These are phyloP conservation scores for Botryotinia globosa DNA, from an alignment of 2,329 filamentous ascomycete genomes.

Conservation along the genomic window DNA sequence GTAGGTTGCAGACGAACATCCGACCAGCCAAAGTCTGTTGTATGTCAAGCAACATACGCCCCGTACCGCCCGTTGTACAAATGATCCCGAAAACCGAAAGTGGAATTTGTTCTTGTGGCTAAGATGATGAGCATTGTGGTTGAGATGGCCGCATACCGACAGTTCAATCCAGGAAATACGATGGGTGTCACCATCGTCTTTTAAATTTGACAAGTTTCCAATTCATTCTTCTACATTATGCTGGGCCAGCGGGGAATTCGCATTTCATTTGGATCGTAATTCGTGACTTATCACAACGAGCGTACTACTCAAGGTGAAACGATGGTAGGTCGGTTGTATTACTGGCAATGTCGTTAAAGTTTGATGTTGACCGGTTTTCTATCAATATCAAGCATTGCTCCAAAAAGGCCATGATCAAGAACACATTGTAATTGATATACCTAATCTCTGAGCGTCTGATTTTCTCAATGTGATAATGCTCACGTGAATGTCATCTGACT, in stretches of 20 bases:
- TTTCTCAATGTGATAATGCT: neutral
- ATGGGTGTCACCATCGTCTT: neutral
- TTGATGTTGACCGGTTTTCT: neutral
- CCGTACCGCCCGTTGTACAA: constrained; percentile 15
- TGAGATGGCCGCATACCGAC: constrained; percentile 9
- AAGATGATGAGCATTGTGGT: neutral
- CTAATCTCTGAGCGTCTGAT: neutral
- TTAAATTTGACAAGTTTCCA: neutral
- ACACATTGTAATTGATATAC: neutral
- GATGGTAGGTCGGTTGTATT: neutral
- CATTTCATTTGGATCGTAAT: neutral
- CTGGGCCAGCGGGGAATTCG: neutral
- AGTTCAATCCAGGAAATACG: neutral
- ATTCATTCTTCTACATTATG: neutral
- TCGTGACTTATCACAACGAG: constrained; percentile 7
- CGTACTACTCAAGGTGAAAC: constrained; percentile 5
- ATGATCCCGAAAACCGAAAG: constrained; percentile 16
- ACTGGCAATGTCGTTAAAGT: neutral
- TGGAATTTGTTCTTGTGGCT: constrained; percentile 7
- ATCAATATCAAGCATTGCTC: too few relatives aligned
- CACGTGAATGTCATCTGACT: neutral
- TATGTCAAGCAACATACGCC: constrained; percentile 18
- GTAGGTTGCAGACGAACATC: constrained; percentile 13
- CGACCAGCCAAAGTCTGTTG: constrained; percentile 16
- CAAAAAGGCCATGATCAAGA: neutral